Percentiles rank a stretch among this genome's conserved stretches.
Evolutionary conservation across 495 filamentous ascomycete species (phyloP).

Genomic region (Trichocladium antarcticum): DNA sequence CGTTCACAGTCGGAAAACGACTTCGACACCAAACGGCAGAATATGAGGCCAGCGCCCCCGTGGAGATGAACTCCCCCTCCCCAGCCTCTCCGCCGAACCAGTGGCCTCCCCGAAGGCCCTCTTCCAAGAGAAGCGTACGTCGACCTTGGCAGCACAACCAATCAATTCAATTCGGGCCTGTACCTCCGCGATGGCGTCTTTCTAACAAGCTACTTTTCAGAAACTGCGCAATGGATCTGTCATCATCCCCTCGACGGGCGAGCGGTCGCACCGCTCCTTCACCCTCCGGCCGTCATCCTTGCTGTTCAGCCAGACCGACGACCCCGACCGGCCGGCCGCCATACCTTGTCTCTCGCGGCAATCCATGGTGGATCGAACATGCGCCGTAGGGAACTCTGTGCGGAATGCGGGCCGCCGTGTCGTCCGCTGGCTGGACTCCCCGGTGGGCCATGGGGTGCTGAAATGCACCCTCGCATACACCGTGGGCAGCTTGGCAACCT

Average conservation of each 20-base stretch:
- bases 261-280: slow-evolving; percentile 47
- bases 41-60: not conserved
- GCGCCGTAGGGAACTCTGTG: slow-evolving; percentile 23
- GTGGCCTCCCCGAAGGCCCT: slow-evolving; percentile 27
- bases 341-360: slow-evolving; percentile 11
- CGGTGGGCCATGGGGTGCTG: slow-evolving; percentile 60
- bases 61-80: slow-evolving; percentile 27
- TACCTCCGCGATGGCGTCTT: not conserved
- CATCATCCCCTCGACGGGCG: slow-evolving; percentile 49
- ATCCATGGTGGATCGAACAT: slow-evolving; percentile 20
- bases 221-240: slow-evolving; percentile 52
- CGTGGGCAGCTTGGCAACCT: slow-evolving; percentile 78
- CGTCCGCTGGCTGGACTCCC: slow-evolving; percentile 37
- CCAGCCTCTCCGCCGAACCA: slow-evolving; percentile 17
- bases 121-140: slow-evolving; percentile 29
- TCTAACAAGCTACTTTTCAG: slow-evolving; percentile 16
- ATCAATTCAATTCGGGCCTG: no score
- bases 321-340: slow-evolving; percentile 8
- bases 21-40: not conserved
- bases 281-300: slow-evolving; percentile 36
- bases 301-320: slow-evolving; percentile 21
- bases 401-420: slow-evolving; percentile 15
- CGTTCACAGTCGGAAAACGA: not conserved
- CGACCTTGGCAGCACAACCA: not conserved
- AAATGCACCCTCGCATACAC: slow-evolving; percentile 93